Conservation (phyloP, 768 basidiomycete genomes). For the Lactarius indigo region DNA sequence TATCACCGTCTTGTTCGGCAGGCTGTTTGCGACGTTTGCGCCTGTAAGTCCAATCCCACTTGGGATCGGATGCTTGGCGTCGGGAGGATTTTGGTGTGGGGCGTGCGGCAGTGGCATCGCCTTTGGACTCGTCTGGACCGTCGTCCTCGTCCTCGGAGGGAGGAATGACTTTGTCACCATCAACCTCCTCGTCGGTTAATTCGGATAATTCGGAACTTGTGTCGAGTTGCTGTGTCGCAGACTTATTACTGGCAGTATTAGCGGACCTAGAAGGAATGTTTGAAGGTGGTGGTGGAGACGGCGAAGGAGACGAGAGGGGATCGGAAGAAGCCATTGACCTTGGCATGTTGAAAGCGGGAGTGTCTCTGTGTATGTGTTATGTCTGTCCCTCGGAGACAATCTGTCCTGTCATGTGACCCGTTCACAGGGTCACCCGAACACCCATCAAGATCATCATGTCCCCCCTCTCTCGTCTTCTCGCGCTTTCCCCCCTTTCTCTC, state of each 20-base stretch:
- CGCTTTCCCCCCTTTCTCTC: conserved; percentile 6
- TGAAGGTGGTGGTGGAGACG: conserved; percentile 50
- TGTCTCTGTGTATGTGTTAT: background rate
- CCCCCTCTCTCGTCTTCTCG: conserved; percentile 5
- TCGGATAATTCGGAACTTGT: conserved; percentile 77
- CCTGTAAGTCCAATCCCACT: conserved; percentile 81
- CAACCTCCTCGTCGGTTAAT: conserved; percentile 78
- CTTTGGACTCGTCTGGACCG: conserved; percentile 26
- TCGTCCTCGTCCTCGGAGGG: conserved; percentile 21
- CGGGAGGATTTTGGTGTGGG: conserved; percentile 46
- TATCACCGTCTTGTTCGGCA: conserved; percentile 34
- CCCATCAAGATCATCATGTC: conserved; percentile 6
- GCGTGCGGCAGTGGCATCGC: conserved; percentile 24
- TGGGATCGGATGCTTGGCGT: conserved; percentile 70
- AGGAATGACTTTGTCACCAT: conserved; percentile 35
- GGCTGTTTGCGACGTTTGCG: conserved; percentile 28
- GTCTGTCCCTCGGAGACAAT: background rate
- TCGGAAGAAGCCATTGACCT: conserved; percentile 62
- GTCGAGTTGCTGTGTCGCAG: conserved; percentile 43
- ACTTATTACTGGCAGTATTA: conserved; percentile 30
- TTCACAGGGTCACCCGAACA: conserved; percentile 1
- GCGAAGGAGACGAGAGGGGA: conserved; percentile 64
- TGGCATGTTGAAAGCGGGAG: conserved; percentile 32
- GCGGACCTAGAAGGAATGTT: conserved; percentile 25
- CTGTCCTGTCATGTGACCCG: background rate